A percentile compares a stretch with the other conserved stretches of the same genome.
Evolutionary conservation across 352 stramenopile genomes (phyloP).

Genomic region (Phytophthora pini): DNA sequence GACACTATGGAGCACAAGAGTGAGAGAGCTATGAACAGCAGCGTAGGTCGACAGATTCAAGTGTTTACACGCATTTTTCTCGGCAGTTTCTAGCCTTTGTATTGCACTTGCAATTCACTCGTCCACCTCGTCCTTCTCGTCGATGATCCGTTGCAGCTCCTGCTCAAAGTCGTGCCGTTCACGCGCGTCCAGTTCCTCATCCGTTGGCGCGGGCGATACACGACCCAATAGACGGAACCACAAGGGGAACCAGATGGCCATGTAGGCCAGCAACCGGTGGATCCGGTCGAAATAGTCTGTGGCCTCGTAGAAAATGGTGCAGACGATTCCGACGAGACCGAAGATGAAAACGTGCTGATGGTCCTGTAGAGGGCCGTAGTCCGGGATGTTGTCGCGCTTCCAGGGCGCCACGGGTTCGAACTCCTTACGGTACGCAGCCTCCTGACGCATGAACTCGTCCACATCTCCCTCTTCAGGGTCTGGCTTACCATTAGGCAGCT

Average conservation of each 20-base stretch:
- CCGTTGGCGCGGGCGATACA: conserved; percentile 65
- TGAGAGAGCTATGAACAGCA: conserved; percentile 29
- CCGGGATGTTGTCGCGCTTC: conserved; percentile 81
- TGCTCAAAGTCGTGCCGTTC: conserved; percentile 58
- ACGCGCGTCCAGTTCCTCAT: conserved; percentile 59
- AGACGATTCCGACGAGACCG: conserved; percentile 59
- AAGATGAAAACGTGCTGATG: conserved; percentile 74
- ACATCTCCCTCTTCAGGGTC: conserved; percentile 25
- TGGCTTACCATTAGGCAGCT: conserved; percentile 27
- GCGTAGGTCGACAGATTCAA: conserved; percentile 13
- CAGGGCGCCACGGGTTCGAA: conserved; percentile 84
- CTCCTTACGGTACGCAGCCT: conserved; percentile 65
- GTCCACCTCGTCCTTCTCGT: conserved; percentile 50
- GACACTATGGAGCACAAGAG: conserved; percentile 12
- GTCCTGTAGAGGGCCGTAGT: conserved; percentile 77
- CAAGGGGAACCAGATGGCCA: conserved; percentile 83
- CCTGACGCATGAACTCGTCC: conserved; percentile 46
- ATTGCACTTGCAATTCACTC: conserved; percentile 24
- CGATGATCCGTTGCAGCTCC: conserved; percentile 53
- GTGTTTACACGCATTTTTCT: conserved; percentile 28
- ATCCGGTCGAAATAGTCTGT: conserved; percentile 82
- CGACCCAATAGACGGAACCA: conserved; percentile 79
- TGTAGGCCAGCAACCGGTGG: conserved; percentile 73
- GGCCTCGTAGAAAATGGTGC: conserved; percentile 77
- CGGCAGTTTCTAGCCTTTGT: conserved; percentile 16